Conservation (phyloP, 257 asterid species). For the Rehmannia glutinosa region DNA sequence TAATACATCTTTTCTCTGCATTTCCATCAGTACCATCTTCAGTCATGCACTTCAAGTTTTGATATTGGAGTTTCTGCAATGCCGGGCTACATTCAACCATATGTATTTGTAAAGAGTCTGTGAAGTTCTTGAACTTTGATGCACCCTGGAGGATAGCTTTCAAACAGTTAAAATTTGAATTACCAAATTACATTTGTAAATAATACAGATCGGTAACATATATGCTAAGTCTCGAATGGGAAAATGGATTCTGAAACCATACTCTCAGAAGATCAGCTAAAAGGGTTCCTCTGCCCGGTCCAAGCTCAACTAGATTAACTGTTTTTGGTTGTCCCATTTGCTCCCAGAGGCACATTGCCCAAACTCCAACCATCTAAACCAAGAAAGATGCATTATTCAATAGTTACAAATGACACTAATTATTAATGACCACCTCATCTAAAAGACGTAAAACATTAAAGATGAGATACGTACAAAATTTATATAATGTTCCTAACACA, state of each 20-base stretch:
- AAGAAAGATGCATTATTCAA: conserved; percentile 6
- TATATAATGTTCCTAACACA: not conserved
- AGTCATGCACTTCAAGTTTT: conserved; percentile 60
- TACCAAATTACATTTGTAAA: not conserved
- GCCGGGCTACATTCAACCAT: conserved; percentile 95
- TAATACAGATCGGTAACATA: not conserved
- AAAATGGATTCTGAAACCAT: conserved; percentile 17
- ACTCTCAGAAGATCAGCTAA: conserved; percentile 95
- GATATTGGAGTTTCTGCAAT: conserved; percentile 67
- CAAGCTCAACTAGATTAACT: conserved; percentile 88
- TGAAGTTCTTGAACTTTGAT: conserved; percentile 74
- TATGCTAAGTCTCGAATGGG: not conserved
- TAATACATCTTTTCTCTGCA: conserved; percentile 35
- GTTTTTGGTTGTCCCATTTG: conserved; percentile 87
- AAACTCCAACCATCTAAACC: conserved; percentile 81
- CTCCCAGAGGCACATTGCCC: conserved; percentile 99
- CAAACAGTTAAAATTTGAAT: conserved; percentile 4
- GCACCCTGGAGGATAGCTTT: conserved; percentile 44
- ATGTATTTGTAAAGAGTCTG: conserved; percentile 71
- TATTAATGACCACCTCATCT: not conserved
- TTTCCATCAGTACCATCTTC: conserved; percentile 37
- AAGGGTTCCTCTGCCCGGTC: conserved; percentile 99
- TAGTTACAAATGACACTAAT: not conserved
- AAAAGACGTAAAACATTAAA: not conserved
- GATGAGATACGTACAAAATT: not conserved